Evolutionary conservation across 192 early-diverging fungal species (phyloP), one percentile per base, ranked within the genome.

Genomic region (Funneliformis geosporum): DNA sequence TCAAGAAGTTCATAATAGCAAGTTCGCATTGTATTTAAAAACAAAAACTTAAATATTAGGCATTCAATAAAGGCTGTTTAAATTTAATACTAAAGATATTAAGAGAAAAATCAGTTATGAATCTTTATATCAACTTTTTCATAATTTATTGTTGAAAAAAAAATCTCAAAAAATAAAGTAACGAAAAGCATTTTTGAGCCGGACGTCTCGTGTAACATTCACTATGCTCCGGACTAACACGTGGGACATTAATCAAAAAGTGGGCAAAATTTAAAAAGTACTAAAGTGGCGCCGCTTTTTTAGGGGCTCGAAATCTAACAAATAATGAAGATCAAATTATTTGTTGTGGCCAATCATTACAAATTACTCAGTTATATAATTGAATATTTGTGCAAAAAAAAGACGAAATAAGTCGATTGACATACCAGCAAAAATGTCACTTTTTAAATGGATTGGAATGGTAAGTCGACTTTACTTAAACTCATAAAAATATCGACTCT

Each of bases 1-100:
- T 38, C 60, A 43, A 77, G 33, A 42, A 77, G 25, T 65, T 77
- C 50, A 33, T 75, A 75, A 75, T 61, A 60, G 21, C 73, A 75
- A 60, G 55, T 60, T 33, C 55, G 46, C 73, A 75, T 75, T 60
- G 60, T 60, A 4, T 72, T 68, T 55, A 21, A 12, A 33, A 33
- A 33, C 33, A 2, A 0, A 33, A 33, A 33, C 33, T 2, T 33
- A 33, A 33, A 33, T 33, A 33, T 33, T 33, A 2, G 33, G 2
- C 46, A 12, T 47, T 47, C 8, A 47, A 47, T 47, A 47, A 55
- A 44, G 43, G 43, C 43, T 33, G 0, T 33, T 33, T 33, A 33
- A 33, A 44, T 5, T 18, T 55, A 18, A 18, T 55, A 55, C 16
- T 18, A 55, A 5, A 4, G 14, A 14, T 33, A 55, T 1, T 2